These are phyloP conservation scores for Botryotinia narcissicola DNA, from an alignment of 2,329 filamentous ascomycete genomes.

Conservation along the genomic window DNA sequence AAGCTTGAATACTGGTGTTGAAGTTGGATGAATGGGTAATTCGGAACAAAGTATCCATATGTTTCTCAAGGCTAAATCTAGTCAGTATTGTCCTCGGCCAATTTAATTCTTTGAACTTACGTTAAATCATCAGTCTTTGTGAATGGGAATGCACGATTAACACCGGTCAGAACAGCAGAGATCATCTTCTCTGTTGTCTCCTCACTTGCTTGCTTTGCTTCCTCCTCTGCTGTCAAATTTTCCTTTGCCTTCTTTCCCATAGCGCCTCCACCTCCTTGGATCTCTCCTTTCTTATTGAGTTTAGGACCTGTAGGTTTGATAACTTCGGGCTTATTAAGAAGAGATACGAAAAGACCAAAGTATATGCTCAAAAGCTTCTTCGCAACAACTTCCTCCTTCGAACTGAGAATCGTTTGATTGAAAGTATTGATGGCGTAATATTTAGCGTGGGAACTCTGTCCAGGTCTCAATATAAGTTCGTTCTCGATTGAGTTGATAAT, in stretches of 20 bases:
- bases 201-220: constrained; percentile 41
- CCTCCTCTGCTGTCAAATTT: constrained; percentile 39
- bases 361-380: constrained; percentile 84
- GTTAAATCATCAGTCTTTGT: constrained; percentile 74
- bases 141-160: constrained; percentile 95
- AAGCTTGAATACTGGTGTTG: constrained; percentile 94
- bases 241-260: constrained; percentile 52
- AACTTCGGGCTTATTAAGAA: constrained; percentile 63
- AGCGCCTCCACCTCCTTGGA: constrained; percentile 53
- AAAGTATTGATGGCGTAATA: constrained; percentile 97
- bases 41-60: constrained; percentile 90
- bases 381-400: constrained; percentile 77
- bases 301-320: constrained; percentile 41
- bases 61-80: constrained; percentile 66
- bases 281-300: constrained; percentile 49
- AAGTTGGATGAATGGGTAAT: constrained; percentile 98
- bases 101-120: constrained; percentile 44
- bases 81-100: constrained; percentile 27
- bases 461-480: constrained; percentile 81
- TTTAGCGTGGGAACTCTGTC: constrained; percentile 82
- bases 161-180: constrained; percentile 85
- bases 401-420: constrained; percentile 91
- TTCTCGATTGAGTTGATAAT: constrained; percentile 83
- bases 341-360: constrained; percentile 80
- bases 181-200: constrained; percentile 81